These are phyloP conservation scores for Aspergillus steynii DNA, from an alignment of 495 filamentous ascomycete species.

Conservation along the genomic window DNA sequence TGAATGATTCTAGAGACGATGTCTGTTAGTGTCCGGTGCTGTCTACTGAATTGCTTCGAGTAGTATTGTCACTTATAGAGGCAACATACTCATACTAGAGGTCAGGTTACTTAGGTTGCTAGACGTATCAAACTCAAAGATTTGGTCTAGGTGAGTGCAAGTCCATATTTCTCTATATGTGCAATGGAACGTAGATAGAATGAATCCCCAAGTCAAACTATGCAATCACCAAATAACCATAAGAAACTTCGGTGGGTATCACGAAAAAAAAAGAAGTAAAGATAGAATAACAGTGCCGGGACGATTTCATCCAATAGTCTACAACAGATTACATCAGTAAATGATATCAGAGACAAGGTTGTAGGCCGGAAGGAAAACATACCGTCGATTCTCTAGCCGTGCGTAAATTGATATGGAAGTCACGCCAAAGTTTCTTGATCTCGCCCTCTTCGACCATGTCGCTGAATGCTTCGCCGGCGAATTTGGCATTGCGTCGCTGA, in stretches of 20 bases:
- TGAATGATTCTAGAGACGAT: constrained; percentile 19
- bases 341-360: background rate
- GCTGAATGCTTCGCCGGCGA: constrained; percentile 58
- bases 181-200: too few relatives aligned
- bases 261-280: background rate
- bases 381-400: constrained; percentile 51
- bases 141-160: too few relatives aligned
- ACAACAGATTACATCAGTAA: background rate
- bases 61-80: too few relatives aligned
- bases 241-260: background rate
- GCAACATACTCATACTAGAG: too few relatives aligned
- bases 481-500: constrained; percentile 50
- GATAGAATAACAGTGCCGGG: background rate
- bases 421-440: constrained; percentile 56
- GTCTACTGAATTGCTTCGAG: too few relatives aligned
- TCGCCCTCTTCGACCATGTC: constrained; percentile 56
- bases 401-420: constrained; percentile 60
- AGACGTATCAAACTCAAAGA: too few relatives aligned
- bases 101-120: too few relatives aligned
- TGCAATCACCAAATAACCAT: background rate
- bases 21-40: too few relatives aligned
- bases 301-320: constrained; percentile 6
- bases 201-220: background rate
- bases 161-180: too few relatives aligned
- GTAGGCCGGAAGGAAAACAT: constrained; percentile 12